A percentile compares a stretch with the other conserved stretches of the same genome.
Conservation (phyloP, 2,329 filamentous ascomycete genomes). For the Helicocarpus griseus region DNA sequence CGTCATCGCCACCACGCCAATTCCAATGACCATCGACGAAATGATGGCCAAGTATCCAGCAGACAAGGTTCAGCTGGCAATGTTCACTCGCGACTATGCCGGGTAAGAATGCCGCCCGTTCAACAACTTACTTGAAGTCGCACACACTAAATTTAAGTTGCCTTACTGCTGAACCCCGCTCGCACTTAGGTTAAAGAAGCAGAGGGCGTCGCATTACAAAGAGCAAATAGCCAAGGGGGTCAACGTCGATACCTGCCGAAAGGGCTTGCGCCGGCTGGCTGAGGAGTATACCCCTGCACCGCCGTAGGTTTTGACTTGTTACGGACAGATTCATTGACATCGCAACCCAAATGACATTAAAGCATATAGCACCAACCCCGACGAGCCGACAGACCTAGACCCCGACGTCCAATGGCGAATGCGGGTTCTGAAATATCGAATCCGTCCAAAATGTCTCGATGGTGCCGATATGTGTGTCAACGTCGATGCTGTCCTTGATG, state of each 20-base stretch:
- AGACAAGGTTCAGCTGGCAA: neutral
- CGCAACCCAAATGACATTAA: neutral
- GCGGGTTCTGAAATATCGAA: neutral
- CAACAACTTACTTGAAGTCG: neutral
- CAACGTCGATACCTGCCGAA: neutral
- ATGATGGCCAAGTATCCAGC: neutral
- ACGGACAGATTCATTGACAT: too few relatives aligned
- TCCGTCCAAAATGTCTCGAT: too few relatives aligned
- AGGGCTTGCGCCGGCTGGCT: too few relatives aligned
- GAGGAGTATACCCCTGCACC: neutral
- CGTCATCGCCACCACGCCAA: too few relatives aligned
- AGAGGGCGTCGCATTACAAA: neutral
- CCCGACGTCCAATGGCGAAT: neutral
- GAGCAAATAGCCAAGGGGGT: neutral
- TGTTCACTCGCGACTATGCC: neutral
- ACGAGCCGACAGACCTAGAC: neutral
- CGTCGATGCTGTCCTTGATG: too few relatives aligned
- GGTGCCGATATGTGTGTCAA: too few relatives aligned
- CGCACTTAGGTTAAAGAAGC: too few relatives aligned
- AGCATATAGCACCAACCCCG: neutral
- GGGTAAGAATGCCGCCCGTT: neutral
- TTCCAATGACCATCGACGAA: constrained; percentile 3
- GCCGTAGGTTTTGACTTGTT: neutral
- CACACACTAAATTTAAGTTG: too few relatives aligned
- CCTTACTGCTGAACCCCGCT: neutral